These are phyloP conservation scores for Geotrichum siamense DNA, from an alignment of 1,139 yeast genomes.

Conservation along the genomic window DNA sequence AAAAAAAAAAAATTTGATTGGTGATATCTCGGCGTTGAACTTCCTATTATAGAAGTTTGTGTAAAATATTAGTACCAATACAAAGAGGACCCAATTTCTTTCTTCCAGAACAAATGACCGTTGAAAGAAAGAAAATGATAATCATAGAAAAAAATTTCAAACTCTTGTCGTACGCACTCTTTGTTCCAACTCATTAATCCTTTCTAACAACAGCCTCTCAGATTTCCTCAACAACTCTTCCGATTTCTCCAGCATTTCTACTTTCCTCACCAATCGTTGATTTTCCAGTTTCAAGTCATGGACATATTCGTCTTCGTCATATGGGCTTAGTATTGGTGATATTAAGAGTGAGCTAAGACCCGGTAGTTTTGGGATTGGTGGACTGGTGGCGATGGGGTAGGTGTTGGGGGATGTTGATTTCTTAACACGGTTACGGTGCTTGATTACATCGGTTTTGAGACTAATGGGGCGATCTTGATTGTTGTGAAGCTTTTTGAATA, in stretches of 20 bases:
- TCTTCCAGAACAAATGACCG: too few relatives aligned
- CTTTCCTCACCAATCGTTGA: background rate
- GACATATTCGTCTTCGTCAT: background rate
- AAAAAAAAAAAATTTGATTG: too few relatives aligned
- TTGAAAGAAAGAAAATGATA: too few relatives aligned
- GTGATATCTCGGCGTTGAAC: too few relatives aligned
- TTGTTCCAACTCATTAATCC: background rate
- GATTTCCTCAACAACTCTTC: slow-evolving; percentile 1
- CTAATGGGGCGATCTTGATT: slow-evolving; percentile 78
- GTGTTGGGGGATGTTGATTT: slow-evolving; percentile 9
- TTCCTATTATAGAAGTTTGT: too few relatives aligned
- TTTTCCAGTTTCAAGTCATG: slow-evolving; percentile 5
- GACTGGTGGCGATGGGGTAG: background rate
- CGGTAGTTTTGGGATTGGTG: background rate
- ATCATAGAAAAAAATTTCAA: too few relatives aligned
- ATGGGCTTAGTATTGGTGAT: slow-evolving; percentile 3
- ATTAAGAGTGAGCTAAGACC: slow-evolving; percentile 5
- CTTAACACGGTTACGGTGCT: slow-evolving; percentile 66
- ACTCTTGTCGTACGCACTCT: background rate
- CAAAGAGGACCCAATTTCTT: too few relatives aligned
- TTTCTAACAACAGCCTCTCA: background rate
- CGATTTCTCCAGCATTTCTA: slow-evolving; percentile 3
- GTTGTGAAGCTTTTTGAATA: slow-evolving; percentile 82
- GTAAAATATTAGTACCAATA: too few relatives aligned
- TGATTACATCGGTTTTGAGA: slow-evolving; percentile 83